phyloP scores from a whole-genome alignment of 176 grass and related monocot species.

The Bromus sterilis region DNA sequence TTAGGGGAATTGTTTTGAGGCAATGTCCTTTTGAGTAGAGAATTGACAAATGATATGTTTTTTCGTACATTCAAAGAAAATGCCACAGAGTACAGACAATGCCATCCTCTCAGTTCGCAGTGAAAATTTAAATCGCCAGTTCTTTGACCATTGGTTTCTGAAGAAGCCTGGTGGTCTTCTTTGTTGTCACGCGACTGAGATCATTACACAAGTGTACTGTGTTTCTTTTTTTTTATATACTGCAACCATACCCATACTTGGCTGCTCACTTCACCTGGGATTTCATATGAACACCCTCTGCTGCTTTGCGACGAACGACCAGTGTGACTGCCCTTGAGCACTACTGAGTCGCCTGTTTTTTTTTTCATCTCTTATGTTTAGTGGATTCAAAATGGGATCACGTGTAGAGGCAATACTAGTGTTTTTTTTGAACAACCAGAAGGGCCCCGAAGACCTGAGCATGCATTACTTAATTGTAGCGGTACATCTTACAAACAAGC shows the following conservation, averaged over 20 bases:
- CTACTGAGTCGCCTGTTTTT: too few relatives aligned
- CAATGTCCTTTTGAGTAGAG: constrained; percentile 19
- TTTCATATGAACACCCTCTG: not conserved
- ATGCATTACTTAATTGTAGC: too few relatives aligned
- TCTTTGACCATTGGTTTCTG: not conserved
- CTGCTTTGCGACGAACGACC: too few relatives aligned
- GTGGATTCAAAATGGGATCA: not conserved
- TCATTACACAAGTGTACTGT: not conserved
- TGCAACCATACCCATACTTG: not conserved
- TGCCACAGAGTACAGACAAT: constrained; percentile 49
- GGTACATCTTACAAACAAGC: too few relatives aligned
- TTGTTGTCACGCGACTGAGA: not conserved
- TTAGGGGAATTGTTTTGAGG: constrained; percentile 92
- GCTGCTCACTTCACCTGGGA: not conserved
- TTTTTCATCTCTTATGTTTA: not conserved
- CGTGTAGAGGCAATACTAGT: too few relatives aligned
- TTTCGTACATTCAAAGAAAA: constrained; percentile 5
- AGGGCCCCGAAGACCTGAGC: too few relatives aligned
- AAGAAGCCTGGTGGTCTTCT: too few relatives aligned
- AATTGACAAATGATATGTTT: not conserved
- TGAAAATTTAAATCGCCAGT: not conserved
- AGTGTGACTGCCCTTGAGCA: not conserved
- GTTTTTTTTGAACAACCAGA: too few relatives aligned
- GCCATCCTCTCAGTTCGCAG: not conserved
- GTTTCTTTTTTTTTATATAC: not conserved